A percentile compares a stretch with the other conserved stretches of the same genome.
Conservation (phyloP, 2,329 filamentous ascomycete genomes). For the Daldinia sp. region DNA sequence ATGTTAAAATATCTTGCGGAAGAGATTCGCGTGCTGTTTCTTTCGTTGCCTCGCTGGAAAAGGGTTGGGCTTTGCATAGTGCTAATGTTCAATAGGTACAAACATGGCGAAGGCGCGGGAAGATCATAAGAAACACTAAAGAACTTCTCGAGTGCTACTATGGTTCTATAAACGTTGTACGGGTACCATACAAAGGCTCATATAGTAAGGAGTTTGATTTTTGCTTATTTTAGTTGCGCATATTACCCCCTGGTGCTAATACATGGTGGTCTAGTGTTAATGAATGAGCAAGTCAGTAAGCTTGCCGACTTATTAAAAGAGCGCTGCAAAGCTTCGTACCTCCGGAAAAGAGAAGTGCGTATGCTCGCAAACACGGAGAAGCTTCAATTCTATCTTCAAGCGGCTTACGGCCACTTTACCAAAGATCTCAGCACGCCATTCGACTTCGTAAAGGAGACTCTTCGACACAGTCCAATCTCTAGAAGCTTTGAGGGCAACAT, state of each 20-base stretch:
- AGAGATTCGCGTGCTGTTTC: not conserved
- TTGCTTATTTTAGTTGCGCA: not conserved
- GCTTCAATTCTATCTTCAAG: slow-evolving; percentile 46
- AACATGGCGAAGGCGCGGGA: slow-evolving; percentile 53
- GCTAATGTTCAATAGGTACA: slow-evolving; percentile 46
- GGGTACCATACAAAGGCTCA: slow-evolving; percentile 54
- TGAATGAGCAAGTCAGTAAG: slow-evolving; percentile 57
- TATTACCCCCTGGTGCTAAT: slow-evolving; percentile 7
- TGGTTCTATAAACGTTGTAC: slow-evolving; percentile 56
- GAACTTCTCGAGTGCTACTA: slow-evolving; percentile 61
- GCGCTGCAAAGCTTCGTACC: slow-evolving; percentile 52
- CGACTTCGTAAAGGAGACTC: slow-evolving; percentile 47
- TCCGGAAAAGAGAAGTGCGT: slow-evolving; percentile 53
- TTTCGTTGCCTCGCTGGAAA: not conserved
- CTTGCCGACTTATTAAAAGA: slow-evolving; percentile 54
- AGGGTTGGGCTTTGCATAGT: not conserved
- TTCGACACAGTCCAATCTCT: slow-evolving; percentile 45
- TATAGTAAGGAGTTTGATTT: slow-evolving; percentile 39
- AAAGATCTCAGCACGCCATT: slow-evolving; percentile 46
- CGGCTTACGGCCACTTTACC: slow-evolving; percentile 47
- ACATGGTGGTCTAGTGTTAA: slow-evolving; percentile 50
- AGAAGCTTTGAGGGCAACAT: slow-evolving; percentile 48
- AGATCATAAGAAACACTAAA: slow-evolving; percentile 53
- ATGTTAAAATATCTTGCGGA: not conserved
- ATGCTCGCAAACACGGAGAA: slow-evolving; percentile 45